Evolutionary conservation across 2,329 filamentous ascomycete species (phyloP).

Genomic region (Neocucurbitaria cava): DNA sequence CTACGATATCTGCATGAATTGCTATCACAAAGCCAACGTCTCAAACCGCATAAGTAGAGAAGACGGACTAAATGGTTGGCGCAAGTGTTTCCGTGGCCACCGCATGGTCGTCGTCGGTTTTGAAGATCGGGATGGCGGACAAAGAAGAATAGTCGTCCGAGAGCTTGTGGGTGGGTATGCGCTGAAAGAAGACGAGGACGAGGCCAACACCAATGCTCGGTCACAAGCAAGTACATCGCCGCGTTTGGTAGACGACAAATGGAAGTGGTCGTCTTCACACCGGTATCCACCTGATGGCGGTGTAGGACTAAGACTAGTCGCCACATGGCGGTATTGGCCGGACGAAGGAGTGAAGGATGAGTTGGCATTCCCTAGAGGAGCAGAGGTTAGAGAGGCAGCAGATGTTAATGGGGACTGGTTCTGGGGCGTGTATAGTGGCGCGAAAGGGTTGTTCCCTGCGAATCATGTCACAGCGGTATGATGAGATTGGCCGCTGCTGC

Average conservation of each 20-base stretch:
- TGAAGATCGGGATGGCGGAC: slow-evolving; percentile 70
- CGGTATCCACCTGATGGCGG: slow-evolving; percentile 79
- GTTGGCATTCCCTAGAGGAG: slow-evolving; percentile 80
- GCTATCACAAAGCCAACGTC: slow-evolving; percentile 73
- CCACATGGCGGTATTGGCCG: slow-evolving; percentile 82
- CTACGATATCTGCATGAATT: slow-evolving; percentile 82
- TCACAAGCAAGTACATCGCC: slow-evolving; percentile 7
- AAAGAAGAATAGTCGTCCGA: slow-evolving; percentile 70
- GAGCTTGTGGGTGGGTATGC: slow-evolving; percentile 80
- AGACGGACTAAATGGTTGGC: slow-evolving; percentile 83
- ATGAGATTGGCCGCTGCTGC: not conserved
- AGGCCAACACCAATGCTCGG: slow-evolving; percentile 1
- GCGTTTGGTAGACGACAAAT: slow-evolving; percentile 20
- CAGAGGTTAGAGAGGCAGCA: slow-evolving; percentile 82
- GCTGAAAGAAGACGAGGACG: slow-evolving; percentile 66
- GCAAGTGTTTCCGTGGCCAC: slow-evolving; percentile 79
- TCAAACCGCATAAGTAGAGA: slow-evolving; percentile 72
- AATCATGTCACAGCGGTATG: slow-evolving; percentile 63
- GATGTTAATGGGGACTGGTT: slow-evolving; percentile 93
- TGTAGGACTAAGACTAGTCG: slow-evolving; percentile 67
- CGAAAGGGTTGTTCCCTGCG: slow-evolving; percentile 79
- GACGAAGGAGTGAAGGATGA: slow-evolving; percentile 71
- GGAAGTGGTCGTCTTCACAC: slow-evolving; percentile 38
- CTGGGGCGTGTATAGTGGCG: slow-evolving; percentile 83
- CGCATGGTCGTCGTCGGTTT: slow-evolving; percentile 85